Base-by-base conservation (phyloP, 768 basidiomycete species). In the Gautieria morchelliformis region DNA sequence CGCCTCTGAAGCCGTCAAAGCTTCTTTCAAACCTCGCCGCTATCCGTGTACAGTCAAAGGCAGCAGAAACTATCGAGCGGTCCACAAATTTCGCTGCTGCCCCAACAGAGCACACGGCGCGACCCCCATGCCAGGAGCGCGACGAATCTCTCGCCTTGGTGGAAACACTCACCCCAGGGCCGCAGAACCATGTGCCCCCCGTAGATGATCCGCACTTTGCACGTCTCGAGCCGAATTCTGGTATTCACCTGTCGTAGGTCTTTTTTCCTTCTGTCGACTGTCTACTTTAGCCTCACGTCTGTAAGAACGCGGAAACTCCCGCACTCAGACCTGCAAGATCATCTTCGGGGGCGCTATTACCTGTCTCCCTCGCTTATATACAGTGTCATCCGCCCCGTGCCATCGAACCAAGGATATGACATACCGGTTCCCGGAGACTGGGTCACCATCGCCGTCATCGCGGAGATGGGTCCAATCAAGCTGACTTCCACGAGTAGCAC, bases 381-480 rank as follows among this genome's bases (percentile, higher is more conserved):
- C 72, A 92, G 93, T 9, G 79, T 85, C 47, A 78, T 93, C 44
- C 83, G 88, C 10, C 79, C 87, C 0, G 77, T 84, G 14, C 82
- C 86, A 0, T 83, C 89, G 66, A 86, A 88, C 61, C 83, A 87
- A 58, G 85, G 83, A 17, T 48, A 47, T 47, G 93, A 97, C 46
- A 81, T 99, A 1, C 94, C 95, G 10, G 85, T 97, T 1, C 80
- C 82, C 6, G 89, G 89, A 2, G 96, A 98, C 69, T 98, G 92
- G 89, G 79, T 97, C 42, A 94, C 93, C 6, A 90, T 99, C 48
- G 95, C 92, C 2, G 94, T 98, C 5, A 84, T 99, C 14, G 95
- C 93, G 2, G 92, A 95, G 68, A 82, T 93, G 20, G 85, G 92
- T 3, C 85, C 84, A 7, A 74, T 94, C 66, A 83, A 80, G 61